phyloP scores from a whole-genome alignment of 176 grass and related monocot species.

The Panicum miliaceum region DNA sequence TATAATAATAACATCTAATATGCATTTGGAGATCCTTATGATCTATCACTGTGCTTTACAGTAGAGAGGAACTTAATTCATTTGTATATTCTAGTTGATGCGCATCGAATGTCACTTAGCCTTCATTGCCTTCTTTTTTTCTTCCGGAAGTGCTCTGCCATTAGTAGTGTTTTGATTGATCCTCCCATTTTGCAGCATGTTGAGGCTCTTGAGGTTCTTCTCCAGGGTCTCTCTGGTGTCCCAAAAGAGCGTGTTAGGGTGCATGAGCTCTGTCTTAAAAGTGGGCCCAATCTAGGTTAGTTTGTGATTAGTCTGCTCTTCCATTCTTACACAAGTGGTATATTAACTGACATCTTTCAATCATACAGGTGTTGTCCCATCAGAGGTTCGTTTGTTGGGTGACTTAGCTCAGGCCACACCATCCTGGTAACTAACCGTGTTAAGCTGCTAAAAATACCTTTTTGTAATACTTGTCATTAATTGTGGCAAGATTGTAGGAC shows the following conservation, averaged over 20 bases:
- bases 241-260: slow-evolving; percentile 83
- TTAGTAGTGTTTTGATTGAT: slow-evolving; percentile 11
- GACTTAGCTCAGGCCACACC: slow-evolving; percentile 81
- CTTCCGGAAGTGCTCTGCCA: background rate
- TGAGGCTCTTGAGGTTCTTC: slow-evolving; percentile 87
- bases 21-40: slow-evolving; percentile 9
- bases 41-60: slow-evolving; percentile 21
- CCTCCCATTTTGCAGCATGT: slow-evolving; percentile 72
- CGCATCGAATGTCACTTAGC: slow-evolving; percentile 1
- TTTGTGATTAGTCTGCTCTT: background rate
- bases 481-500: slow-evolving; percentile 48
- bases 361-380: slow-evolving; percentile 64
- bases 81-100: slow-evolving; percentile 11
- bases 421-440: slow-evolving; percentile 61
- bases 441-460: slow-evolving; percentile 4
- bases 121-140: background rate
- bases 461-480: slow-evolving; percentile 10
- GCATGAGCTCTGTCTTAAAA: slow-evolving; percentile 92
- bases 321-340: slow-evolving; percentile 35
- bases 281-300: slow-evolving; percentile 76
- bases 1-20: slow-evolving; percentile 13
- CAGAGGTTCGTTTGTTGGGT: slow-evolving; percentile 77
- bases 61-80: slow-evolving; percentile 12
- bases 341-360: slow-evolving; percentile 26
- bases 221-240: slow-evolving; percentile 83